Conservation (phyloP, 1,284 basidiomycete genomes). For the Cryptococcus depauperatus region DNA sequence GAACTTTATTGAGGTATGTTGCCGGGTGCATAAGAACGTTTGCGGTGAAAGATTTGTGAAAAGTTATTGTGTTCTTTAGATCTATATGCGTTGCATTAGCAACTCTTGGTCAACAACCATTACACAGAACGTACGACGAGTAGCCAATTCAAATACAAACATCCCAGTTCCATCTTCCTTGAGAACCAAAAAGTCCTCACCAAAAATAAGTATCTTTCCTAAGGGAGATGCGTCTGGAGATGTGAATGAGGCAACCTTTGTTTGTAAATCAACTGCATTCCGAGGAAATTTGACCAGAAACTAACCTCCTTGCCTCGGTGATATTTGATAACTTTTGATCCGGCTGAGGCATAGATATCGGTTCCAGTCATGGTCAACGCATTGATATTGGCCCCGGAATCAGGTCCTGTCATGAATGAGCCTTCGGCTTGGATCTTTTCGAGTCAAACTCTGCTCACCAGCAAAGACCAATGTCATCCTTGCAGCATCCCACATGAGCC, state of each 20-base stretch:
- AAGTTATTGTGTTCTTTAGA: constrained; percentile 52
- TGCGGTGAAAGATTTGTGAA: constrained; percentile 60
- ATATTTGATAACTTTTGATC: constrained; percentile 66
- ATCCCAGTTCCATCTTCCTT: constrained; percentile 72
- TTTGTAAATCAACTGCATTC: background rate
- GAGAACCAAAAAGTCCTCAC: constrained; percentile 66
- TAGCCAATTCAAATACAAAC: constrained; percentile 64
- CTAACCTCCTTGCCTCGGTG: constrained; percentile 75
- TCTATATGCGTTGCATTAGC: constrained; percentile 14
- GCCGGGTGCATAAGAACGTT: constrained; percentile 81
- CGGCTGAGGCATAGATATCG: constrained; percentile 72
- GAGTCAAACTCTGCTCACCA: constrained; percentile 53
- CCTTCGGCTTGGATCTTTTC: background rate
- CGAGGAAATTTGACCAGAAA: constrained; percentile 29
- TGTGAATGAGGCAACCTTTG: constrained; percentile 7
- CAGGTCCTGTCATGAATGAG: constrained; percentile 55
- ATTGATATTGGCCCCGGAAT: constrained; percentile 63
- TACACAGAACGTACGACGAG: background rate
- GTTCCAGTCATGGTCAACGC: constrained; percentile 76
- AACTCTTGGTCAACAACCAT: background rate
- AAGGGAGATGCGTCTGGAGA: constrained; percentile 38
- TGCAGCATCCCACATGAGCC: constrained; percentile 94
- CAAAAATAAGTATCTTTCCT: constrained; percentile 60
- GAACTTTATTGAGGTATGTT: constrained; percentile 93
- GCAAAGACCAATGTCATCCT: constrained; percentile 90